Conservation (phyloP, 179 eudicot genomes). For the Sideroxylon spinosum region DNA sequence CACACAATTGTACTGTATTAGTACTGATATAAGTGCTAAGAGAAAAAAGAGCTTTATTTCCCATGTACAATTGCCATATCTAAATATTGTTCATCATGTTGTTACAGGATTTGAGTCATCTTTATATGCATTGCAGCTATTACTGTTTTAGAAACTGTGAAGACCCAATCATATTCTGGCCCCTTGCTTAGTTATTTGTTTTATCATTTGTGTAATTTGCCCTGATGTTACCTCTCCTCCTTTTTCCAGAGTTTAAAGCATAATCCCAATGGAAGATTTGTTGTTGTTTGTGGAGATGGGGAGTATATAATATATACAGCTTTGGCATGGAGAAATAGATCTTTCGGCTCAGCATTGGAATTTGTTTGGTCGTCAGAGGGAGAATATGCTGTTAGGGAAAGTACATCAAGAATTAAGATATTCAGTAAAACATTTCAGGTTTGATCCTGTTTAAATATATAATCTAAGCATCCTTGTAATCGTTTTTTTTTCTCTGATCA, state of each 20-base stretch:
- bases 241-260: conserved; percentile 62
- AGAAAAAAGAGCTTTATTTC: not conserved
- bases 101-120: not conserved
- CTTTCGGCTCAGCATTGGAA: conserved; percentile 85
- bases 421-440: conserved; percentile 77
- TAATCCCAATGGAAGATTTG: conserved; percentile 87
- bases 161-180: not conserved
- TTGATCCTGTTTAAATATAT: conserved; percentile 5
- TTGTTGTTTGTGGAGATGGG: conserved; percentile 90
- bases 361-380: conserved; percentile 89
- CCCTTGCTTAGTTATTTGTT: not conserved
- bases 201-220: not conserved
- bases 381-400: conserved; percentile 88
- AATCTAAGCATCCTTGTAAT: not conserved
- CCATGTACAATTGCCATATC: not conserved
- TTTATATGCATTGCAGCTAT: not conserved
- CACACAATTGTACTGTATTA: too few species aligned
- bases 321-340: conserved; percentile 87
- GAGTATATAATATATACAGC: conserved; percentile 81
- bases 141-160: not conserved
- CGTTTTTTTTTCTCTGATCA: not conserved
- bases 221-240: not conserved
- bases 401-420: conserved; percentile 76
- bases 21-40: not conserved
- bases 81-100: not conserved